phyloP scores from a whole-genome alignment of 768 basidiomycete genomes.

The Erythrobasidium yunnanense region DNA sequence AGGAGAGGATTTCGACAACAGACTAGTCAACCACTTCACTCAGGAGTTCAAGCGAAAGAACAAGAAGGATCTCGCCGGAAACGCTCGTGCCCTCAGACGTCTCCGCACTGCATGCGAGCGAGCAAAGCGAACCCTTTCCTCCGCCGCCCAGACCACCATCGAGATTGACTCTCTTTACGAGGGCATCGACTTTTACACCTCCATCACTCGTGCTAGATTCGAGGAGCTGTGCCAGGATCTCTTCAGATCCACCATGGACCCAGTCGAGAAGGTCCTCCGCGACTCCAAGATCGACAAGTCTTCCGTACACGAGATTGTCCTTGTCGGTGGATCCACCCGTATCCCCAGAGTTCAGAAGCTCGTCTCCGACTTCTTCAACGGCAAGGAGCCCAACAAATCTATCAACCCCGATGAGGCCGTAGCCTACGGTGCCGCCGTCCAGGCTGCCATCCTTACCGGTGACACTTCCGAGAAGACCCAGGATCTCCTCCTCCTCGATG shows the following conservation, averaged over 20 bases:
- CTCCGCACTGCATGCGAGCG: constrained; percentile 96
- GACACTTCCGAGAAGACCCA: constrained; percentile 97
- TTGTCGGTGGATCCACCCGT: constrained; percentile 96
- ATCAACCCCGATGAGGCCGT: constrained; percentile 99
- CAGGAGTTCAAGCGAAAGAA: constrained; percentile 96
- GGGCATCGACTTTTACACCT: constrained; percentile 97
- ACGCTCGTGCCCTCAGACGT: constrained; percentile 91
- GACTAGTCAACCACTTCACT: constrained; percentile 90
- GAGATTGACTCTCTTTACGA: constrained; percentile 97
- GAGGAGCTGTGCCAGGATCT: constrained; percentile 91
- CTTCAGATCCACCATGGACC: constrained; percentile 84
- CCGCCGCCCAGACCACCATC: constrained; percentile 88
- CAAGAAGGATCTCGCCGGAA: constrained; percentile 89
- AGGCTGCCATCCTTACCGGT: constrained; percentile 93
- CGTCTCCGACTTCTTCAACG: constrained; percentile 96
- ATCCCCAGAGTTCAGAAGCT: constrained; percentile 95
- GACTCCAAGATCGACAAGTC: constrained; percentile 97
- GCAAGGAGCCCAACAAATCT: constrained; percentile 93
- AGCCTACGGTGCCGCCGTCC: constrained; percentile 95
- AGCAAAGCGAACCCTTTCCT: constrained; percentile 95
- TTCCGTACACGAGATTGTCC: constrained; percentile 89
- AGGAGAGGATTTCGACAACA: constrained; percentile 97
- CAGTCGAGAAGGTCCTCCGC: constrained; percentile 94
- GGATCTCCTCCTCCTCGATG: constrained; percentile 89
- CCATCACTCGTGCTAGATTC: constrained; percentile 94